Percentiles rank a stretch among this genome's conserved stretches.
Evolutionary conservation across 2,329 filamentous ascomycete species (phyloP).

Genomic region (Xylaria sp.): DNA sequence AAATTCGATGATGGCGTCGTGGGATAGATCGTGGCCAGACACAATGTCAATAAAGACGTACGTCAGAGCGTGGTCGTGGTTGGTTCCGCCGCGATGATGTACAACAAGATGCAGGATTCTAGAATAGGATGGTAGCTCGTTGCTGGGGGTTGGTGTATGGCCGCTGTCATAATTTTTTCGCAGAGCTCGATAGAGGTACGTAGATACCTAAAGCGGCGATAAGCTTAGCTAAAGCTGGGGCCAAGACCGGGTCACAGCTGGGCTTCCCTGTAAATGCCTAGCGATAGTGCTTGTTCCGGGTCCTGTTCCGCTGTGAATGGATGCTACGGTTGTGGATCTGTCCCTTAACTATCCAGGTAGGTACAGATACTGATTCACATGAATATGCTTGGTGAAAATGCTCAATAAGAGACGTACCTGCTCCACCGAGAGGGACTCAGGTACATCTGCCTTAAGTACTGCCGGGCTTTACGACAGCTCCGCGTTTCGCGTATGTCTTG

Average conservation of each 20-base stretch:
- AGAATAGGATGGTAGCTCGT: slow-evolving; percentile 16
- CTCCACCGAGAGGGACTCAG: not conserved
- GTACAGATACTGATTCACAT: not conserved
- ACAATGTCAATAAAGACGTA: slow-evolving; percentile 11
- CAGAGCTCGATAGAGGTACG: slow-evolving; percentile 30
- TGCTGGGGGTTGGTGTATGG: slow-evolving; percentile 9
- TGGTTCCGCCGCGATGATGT: slow-evolving; percentile 4
- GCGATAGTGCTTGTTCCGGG: not conserved
- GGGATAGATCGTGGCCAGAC: not conserved
- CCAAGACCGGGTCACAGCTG: not conserved
- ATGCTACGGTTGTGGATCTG: slow-evolving; percentile 1
- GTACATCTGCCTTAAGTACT: too few relatives aligned
- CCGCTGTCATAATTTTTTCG: slow-evolving; percentile 35
- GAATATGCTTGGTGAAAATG: too few relatives aligned
- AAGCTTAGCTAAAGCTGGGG: slow-evolving; percentile 7
- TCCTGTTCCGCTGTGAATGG: slow-evolving; percentile 3
- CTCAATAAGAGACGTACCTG: not conserved
- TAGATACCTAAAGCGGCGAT: slow-evolving; percentile 23
- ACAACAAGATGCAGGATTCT: slow-evolving; percentile 12
- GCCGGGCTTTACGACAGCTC: not conserved
- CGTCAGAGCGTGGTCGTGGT: slow-evolving; percentile 1
- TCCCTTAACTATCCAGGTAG: not conserved
- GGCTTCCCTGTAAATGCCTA: not conserved
- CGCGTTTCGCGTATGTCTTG: not conserved
- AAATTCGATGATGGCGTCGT: not conserved